Conservation (phyloP, 2,329 filamentous ascomycete species). For the Endoconidiophora polonica region DNA sequence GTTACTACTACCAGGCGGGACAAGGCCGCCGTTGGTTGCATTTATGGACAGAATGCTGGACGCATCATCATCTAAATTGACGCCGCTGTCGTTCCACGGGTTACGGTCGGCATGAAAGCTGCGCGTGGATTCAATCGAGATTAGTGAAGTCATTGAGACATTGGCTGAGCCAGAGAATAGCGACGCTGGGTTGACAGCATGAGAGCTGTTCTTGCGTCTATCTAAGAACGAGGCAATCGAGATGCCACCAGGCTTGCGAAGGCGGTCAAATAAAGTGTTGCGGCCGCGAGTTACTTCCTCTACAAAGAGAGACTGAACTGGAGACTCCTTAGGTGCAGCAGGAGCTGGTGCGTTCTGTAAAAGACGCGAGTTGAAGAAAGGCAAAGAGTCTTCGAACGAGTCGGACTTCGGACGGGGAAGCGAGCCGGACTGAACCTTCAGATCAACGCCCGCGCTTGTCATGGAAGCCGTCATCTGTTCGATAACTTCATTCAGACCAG, state of each 20-base stretch:
- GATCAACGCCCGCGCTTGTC: conserved; percentile 76
- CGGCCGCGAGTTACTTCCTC: conserved; percentile 67
- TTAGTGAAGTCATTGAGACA: conserved; percentile 85
- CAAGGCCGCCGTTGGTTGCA: conserved; percentile 3
- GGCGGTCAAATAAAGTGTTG: conserved; percentile 73
- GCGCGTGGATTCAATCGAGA: conserved; percentile 87
- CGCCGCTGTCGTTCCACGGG: conserved; percentile 94
- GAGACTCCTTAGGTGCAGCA: conserved; percentile 61
- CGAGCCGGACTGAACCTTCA: conserved; percentile 74
- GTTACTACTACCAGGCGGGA: conserved; percentile 10
- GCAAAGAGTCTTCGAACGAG: conserved; percentile 91
- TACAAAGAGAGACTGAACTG: conserved; percentile 68
- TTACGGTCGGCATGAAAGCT: conserved; percentile 84
- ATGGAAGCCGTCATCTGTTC: conserved; percentile 81
- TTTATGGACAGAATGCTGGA: conserved; percentile 11
- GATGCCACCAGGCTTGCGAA: conserved; percentile 89
- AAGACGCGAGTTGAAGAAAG: conserved; percentile 93
- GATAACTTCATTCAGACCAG: conserved; percentile 85
- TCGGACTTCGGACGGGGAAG: conserved; percentile 97
- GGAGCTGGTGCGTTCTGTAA: conserved; percentile 79
- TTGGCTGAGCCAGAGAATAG: conserved; percentile 89
- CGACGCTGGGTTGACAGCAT: conserved; percentile 54
- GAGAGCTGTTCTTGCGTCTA: conserved; percentile 82
- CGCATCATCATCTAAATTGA: conserved; percentile 71
- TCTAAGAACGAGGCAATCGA: conserved; percentile 93